These are phyloP conservation scores for Gossypium anomalum DNA, from an alignment of 345 rosid species.

Conservation along the genomic window DNA sequence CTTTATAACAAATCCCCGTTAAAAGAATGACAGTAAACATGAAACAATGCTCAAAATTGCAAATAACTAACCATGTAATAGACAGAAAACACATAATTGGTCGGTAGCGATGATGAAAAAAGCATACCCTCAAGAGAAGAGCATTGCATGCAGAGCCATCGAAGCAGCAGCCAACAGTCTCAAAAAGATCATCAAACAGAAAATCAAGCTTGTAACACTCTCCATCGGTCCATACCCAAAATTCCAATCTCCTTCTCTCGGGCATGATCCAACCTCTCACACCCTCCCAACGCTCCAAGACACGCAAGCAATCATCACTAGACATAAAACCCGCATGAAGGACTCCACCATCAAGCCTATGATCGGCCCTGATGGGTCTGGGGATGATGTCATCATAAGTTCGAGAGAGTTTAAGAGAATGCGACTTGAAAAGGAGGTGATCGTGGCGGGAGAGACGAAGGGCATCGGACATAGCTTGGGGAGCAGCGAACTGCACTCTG, in stretches of 20 bases:
- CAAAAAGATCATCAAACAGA: constrained; percentile 69
- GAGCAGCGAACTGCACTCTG: constrained; percentile 68
- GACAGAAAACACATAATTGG: background rate
- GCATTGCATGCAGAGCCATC: constrained; percentile 40
- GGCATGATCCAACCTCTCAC: constrained; percentile 87
- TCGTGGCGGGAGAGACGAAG: constrained; percentile 33
- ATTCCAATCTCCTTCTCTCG: constrained; percentile 61
- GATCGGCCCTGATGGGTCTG: constrained; percentile 41
- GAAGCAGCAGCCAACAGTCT: constrained; percentile 48
- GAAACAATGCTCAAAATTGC: constrained; percentile 1
- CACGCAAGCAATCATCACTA: constrained; percentile 35
- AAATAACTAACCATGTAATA: background rate
- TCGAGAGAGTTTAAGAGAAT: constrained; percentile 43
- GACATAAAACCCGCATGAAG: constrained; percentile 58
- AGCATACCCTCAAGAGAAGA: constrained; percentile 55
- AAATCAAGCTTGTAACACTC: constrained; percentile 62
- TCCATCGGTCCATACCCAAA: constrained; percentile 48
- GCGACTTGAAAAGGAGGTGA: constrained; percentile 51
- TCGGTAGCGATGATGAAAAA: background rate
- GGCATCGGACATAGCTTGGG: constrained; percentile 45
- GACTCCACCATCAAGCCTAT: constrained; percentile 40
- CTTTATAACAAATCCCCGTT: background rate
- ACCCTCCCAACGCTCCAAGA: constrained; percentile 55
- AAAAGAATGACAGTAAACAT: background rate
- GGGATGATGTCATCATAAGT: constrained; percentile 68